Evolutionary conservation across 139 green algal genomes (phyloP), one percentile per base, ranked within the genome.

Genomic region (Diplosphaera chodatii): DNA sequence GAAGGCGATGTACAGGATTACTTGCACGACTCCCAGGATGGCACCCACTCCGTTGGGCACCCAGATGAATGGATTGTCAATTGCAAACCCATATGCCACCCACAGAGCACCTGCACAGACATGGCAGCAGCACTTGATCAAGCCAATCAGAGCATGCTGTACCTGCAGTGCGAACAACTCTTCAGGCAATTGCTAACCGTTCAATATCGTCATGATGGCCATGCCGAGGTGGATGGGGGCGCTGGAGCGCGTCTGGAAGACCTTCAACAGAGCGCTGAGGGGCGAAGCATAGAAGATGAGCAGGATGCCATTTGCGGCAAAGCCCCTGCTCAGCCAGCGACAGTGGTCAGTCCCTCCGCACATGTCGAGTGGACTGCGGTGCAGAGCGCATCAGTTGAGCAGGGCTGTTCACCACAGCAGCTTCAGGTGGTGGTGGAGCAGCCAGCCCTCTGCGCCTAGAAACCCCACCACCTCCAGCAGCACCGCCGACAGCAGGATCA

Each of bases 261-360:
- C 86, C 18, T 83, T 77, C 20, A 77, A 33, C 63, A 87, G 64
- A 3, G 81, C 90, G 40, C 64, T 78, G 33, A 91, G 78, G 18
- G 87, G 84, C 0, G 87, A 74, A n/a, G 73, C 76, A 69, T 93
- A 91, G 63, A 87, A 91, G 21, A 85, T 64, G 18, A 89, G 69
- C 69, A 82, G 74, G 48, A 92, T 79, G 32, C 67, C 68, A 55
- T 87, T 87, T 27, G 76, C 78, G 2, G 72, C 77, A 37, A 85
- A 66, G 33, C 82, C 80, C 80, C 80, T 85, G 80, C 10, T 6
- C 18, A 59, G 48, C 16, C 48, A 59, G 48, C 6, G n/a, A n/a
- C n/a, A n/a, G n/a, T n/a, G n/a, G n/a, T n/a, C n/a, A n/a, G n/a
- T n/a, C n/a, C n/a, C n/a, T n/a, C n/a, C n/a, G n/a, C n/a, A n/a